phyloP scores from a whole-genome alignment of 768 basidiomycete genomes.

The Panellus pusillus region DNA sequence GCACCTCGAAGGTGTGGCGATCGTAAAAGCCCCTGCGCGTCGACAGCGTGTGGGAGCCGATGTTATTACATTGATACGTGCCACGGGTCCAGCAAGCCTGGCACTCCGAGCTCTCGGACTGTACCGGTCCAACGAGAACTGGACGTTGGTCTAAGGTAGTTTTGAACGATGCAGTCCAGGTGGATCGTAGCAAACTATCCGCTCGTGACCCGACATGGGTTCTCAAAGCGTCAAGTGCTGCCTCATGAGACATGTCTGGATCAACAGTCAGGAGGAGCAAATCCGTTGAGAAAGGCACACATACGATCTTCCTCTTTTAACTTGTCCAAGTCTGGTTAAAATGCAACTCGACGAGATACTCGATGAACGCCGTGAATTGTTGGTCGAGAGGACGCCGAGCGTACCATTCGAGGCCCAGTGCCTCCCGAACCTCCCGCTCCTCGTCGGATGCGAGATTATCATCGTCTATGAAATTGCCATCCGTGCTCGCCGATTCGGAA shows the following conservation, averaged over 20 bases:
- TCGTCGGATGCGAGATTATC: background rate
- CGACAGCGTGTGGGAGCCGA: background rate
- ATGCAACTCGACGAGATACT: background rate
- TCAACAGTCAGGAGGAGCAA: background rate
- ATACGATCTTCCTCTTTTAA: background rate
- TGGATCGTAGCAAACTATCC: background rate
- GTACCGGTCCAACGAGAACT: background rate
- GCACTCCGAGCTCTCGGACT: background rate
- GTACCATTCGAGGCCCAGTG: background rate
- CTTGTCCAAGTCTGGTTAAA: background rate
- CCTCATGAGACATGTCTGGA: background rate
- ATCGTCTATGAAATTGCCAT: slow-evolving; percentile 1
- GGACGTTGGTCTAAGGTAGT: slow-evolving; percentile 8
- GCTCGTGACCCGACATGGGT: background rate
- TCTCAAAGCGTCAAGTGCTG: background rate
- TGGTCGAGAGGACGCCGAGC: background rate
- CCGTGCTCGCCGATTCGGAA: no score
- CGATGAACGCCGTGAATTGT: slow-evolving; percentile 2
- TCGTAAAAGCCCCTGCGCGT: slow-evolving; percentile 12
- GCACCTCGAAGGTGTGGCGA: slow-evolving; percentile 5
- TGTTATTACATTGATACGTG: background rate
- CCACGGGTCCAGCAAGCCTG: slow-evolving; percentile 15
- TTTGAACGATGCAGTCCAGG: slow-evolving; percentile 14
- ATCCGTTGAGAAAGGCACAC: background rate
- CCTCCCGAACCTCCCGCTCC: background rate